A percentile compares a stretch with the other conserved stretches of the same genome.
phyloP scores from a whole-genome alignment of 352 stramenopile species.

The Plasmopara viticola region DNA sequence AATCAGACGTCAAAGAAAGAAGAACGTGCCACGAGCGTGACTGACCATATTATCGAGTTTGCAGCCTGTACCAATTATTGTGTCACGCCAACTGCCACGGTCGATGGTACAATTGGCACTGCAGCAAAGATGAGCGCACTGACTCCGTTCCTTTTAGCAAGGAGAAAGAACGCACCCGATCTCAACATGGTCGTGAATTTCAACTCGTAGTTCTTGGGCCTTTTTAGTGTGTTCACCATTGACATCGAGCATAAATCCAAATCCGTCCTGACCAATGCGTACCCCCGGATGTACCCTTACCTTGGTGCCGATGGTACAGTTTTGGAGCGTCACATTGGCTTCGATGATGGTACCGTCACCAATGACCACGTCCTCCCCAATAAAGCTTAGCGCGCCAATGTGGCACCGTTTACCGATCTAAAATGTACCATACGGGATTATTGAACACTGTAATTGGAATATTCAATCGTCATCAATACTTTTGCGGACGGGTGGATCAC shows the following conservation, averaged over 20 bases:
- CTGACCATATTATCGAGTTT: slow-evolving; percentile 82
- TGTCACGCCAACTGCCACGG: slow-evolving; percentile 81
- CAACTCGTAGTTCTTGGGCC: slow-evolving; percentile 65
- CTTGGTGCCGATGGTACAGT: slow-evolving; percentile 54
- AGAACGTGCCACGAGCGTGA: neutral
- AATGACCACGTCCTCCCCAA: slow-evolving; percentile 56
- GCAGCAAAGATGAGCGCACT: neutral
- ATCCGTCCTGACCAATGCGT: slow-evolving; percentile 75
- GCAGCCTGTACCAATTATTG: slow-evolving; percentile 54
- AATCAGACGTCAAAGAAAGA: slow-evolving; percentile 3
- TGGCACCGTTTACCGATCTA: slow-evolving; percentile 54
- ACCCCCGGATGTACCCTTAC: slow-evolving; percentile 71
- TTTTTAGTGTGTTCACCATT: slow-evolving; percentile 72
- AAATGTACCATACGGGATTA: neutral
- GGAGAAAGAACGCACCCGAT: slow-evolving; percentile 42
- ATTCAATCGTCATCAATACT: slow-evolving; percentile 13
- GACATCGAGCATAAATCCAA: slow-evolving; percentile 66
- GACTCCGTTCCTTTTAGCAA: neutral
- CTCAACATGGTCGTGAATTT: slow-evolving; percentile 78
- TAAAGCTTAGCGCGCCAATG: slow-evolving; percentile 48
- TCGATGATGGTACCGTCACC: slow-evolving; percentile 44
- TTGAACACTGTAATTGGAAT: neutral
- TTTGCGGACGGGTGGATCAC: slow-evolving; percentile 38
- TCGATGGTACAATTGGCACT: slow-evolving; percentile 79
- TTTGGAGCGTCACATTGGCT: slow-evolving; percentile 54